Evolutionary conservation across 2,329 filamentous ascomycete species (phyloP).

Genomic region (Claviceps pazoutovae): DNA sequence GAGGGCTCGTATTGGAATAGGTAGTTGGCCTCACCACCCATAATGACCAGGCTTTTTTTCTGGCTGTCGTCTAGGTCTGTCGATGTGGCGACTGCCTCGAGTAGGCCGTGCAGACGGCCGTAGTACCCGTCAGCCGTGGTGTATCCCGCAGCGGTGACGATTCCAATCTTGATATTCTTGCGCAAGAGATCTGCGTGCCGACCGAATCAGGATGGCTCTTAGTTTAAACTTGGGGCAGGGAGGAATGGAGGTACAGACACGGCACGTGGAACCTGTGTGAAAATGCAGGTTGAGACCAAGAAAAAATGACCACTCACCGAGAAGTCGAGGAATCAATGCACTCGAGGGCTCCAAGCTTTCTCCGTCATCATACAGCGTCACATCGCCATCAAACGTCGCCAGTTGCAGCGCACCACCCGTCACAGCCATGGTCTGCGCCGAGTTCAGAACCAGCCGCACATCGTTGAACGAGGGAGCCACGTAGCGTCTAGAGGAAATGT

Average conservation of each 20-base stretch:
- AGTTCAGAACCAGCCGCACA: constrained; percentile 82
- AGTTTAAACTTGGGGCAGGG: neutral
- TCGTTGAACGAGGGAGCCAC: constrained; percentile 97
- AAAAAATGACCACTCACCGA: constrained; percentile 23
- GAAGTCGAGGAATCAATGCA: constrained; percentile 56
- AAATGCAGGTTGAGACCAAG: neutral
- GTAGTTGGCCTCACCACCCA: constrained; percentile 94
- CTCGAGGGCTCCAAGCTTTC: constrained; percentile 61
- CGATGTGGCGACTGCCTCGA: constrained; percentile 59
- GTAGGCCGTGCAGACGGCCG: constrained; percentile 68
- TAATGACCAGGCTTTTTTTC: constrained; percentile 71
- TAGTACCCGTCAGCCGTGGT: constrained; percentile 80
- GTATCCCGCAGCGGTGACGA: constrained; percentile 94
- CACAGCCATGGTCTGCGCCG: constrained; percentile 87
- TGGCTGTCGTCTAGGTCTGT: constrained; percentile 46
- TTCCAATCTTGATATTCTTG: constrained; percentile 72
- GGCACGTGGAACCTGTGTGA: no score
- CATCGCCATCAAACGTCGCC: constrained; percentile 93
- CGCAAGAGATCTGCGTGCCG: constrained; percentile 47
- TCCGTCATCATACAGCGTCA: constrained; percentile 89
- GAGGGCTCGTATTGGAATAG: constrained; percentile 64
- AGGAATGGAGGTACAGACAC: neutral
- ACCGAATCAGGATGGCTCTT: neutral
- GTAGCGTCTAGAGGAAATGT: constrained; percentile 82
- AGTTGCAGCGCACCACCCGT: constrained; percentile 65